Evolutionary conservation across 2,329 filamentous ascomycete genomes (phyloP).

Genomic region (Paraphoma sp.): DNA sequence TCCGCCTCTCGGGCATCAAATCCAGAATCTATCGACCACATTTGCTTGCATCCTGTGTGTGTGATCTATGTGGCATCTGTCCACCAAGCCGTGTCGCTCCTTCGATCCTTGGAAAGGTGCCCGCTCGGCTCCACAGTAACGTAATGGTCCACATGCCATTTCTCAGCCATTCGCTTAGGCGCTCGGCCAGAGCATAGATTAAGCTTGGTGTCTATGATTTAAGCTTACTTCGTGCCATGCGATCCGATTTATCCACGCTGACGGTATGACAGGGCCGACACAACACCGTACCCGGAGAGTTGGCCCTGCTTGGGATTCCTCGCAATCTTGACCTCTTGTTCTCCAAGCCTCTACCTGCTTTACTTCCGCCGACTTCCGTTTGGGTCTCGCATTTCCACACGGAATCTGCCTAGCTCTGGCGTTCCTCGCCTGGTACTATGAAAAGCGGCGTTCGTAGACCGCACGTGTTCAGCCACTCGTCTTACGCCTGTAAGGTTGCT

Average conservation of each 20-base stretch:
- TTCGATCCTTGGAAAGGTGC: slow-evolving; percentile 29
- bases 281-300: not conserved
- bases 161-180: slow-evolving; percentile 29
- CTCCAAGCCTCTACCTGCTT: slow-evolving; percentile 1
- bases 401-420: not conserved
- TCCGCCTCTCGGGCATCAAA: too few species aligned
- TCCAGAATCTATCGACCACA: not conserved
- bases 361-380: not conserved
- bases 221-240: slow-evolving; percentile 44
- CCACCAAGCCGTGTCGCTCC: slow-evolving; percentile 7
- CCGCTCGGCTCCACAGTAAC: slow-evolving; percentile 43
- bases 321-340: not conserved
- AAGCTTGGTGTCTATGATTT: slow-evolving; percentile 40
- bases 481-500: slow-evolving; percentile 10
- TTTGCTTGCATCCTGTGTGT: not conserved
- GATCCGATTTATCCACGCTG: slow-evolving; percentile 35
- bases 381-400: not conserved
- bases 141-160: slow-evolving; percentile 29
- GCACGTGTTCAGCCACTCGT: slow-evolving; percentile 7
- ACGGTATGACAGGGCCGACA: slow-evolving; percentile 24
- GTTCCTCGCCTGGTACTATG: not conserved
- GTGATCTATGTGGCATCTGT: not conserved
- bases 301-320: not conserved
- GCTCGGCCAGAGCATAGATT: slow-evolving; percentile 30
- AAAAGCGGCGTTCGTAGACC: not conserved